These are phyloP conservation scores for Mortierella sp. DNA, from an alignment of 371 early-diverging fungal genomes.

Conservation along the genomic window DNA sequence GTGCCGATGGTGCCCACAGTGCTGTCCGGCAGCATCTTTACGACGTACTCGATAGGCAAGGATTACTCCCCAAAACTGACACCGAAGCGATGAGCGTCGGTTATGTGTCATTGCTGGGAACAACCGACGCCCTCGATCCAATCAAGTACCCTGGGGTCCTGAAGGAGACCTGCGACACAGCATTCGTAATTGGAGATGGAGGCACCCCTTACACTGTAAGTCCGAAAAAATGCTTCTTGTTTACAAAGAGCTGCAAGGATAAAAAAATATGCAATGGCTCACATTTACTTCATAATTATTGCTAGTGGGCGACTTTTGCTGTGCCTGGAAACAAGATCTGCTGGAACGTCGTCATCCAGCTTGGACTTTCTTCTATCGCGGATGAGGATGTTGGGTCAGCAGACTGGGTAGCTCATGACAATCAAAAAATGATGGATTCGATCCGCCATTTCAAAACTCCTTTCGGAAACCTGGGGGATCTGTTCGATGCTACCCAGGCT, in stretches of 20 bases:
- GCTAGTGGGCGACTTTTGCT: slow-evolving; percentile 20
- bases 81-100: not conserved
- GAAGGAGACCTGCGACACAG: not conserved
- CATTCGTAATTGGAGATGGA: not conserved
- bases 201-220: not conserved
- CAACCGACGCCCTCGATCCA: slow-evolving; percentile 22
- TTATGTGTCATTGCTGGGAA: slow-evolving; percentile 21
- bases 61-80: slow-evolving; percentile 6
- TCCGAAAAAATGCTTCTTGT: not conserved
- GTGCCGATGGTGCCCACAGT: slow-evolving; percentile 37
- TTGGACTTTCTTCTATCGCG: not conserved
- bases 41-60: not conserved
- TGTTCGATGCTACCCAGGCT: slow-evolving; percentile 29
- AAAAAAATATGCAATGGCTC: not conserved
- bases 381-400: slow-evolving; percentile 15
- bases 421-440: slow-evolving; percentile 5
- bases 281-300: not conserved
- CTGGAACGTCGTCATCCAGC: slow-evolving; percentile 26
- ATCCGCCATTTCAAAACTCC: not conserved
- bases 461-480: slow-evolving; percentile 11
- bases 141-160: slow-evolving; percentile 6
- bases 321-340: slow-evolving; percentile 20
- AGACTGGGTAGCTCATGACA: slow-evolving; percentile 20
- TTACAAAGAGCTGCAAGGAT: not conserved
- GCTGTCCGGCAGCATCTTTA: slow-evolving; percentile 32